These are phyloP conservation scores for Zygosaccharomyces kombuchaensis DNA, from an alignment of 805 yeast species.

Conservation along the genomic window DNA sequence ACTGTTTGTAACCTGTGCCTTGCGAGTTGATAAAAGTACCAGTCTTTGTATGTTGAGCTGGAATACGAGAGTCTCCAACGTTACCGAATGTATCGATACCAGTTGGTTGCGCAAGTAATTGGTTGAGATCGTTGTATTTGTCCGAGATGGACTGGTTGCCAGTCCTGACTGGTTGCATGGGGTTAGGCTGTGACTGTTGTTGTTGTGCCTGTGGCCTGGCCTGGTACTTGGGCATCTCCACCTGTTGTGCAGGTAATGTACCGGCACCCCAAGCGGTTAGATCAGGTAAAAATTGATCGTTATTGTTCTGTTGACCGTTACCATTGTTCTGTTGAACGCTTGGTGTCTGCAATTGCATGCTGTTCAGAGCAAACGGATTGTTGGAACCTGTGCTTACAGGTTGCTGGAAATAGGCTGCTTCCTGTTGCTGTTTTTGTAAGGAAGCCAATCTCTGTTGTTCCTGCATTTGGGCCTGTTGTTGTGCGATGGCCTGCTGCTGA, in stretches of 20 bases:
- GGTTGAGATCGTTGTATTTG: conserved; percentile 67
- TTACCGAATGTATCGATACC: conserved; percentile 81
- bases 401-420: conserved; percentile 40
- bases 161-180: conserved; percentile 44
- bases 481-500: conserved; percentile 33
- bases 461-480: conserved; percentile 31
- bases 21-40: conserved; percentile 79
- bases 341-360: conserved; percentile 12
- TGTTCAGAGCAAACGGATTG: conserved; percentile 65
- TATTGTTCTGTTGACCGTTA: neutral
- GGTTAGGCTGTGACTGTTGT: conserved; percentile 27
- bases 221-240: conserved; percentile 13
- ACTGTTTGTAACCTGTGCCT: conserved; percentile 74
- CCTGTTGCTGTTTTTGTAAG: conserved; percentile 33
- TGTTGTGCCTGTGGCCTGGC: conserved; percentile 22
- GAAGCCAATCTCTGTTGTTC: conserved; percentile 26
- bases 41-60: conserved; percentile 87
- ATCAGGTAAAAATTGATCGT: conserved; percentile 7
- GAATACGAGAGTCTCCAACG: conserved; percentile 54
- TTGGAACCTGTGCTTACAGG: conserved; percentile 69
- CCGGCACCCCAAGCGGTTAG: conserved; percentile 1
- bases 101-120: conserved; percentile 76
- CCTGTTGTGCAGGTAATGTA: neutral
- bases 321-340: neutral
- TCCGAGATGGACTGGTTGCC: conserved; percentile 54